Percentiles rank a stretch among this genome's conserved stretches.
Conservation (phyloP, 352 stramenopile species). For the Phytophthora hybrid region DNA sequence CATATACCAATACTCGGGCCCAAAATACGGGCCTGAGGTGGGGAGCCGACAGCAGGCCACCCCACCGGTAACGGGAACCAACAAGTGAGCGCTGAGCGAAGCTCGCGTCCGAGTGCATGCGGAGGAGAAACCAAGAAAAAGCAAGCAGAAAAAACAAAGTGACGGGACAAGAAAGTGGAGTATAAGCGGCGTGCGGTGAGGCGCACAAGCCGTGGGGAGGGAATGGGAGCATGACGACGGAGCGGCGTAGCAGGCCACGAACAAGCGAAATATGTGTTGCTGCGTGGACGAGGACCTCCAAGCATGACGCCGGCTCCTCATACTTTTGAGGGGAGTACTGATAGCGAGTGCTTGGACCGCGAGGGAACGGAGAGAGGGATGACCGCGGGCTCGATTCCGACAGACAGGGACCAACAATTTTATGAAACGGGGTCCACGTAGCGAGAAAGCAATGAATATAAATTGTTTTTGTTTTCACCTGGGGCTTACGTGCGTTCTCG, state of each 20-base stretch:
- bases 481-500: conserved; percentile 15
- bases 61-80: conserved; percentile 52
- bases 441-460: conserved; percentile 46
- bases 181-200: conserved; percentile 37
- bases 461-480: conserved; percentile 43
- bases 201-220: conserved; percentile 34
- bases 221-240: conserved; percentile 37
- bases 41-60: conserved; percentile 46
- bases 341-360: conserved; percentile 49
- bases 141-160: conserved; percentile 41
- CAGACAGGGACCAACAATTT: conserved; percentile 43
- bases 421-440: conserved; percentile 39
- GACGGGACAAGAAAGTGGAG: conserved; percentile 30
- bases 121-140: conserved; percentile 33
- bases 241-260: conserved; percentile 27
- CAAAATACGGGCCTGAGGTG: conserved; percentile 75
- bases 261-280: conserved; percentile 40
- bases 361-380: conserved; percentile 37
- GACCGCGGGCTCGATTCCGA: conserved; percentile 47
- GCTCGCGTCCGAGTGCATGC: conserved; percentile 31
- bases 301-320: conserved; percentile 40
- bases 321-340: conserved; percentile 24
- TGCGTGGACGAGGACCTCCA: conserved; percentile 45
- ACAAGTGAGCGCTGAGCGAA: conserved; percentile 27
- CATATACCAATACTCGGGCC: conserved; percentile 70